These are phyloP conservation scores for Fusarium xylarioides DNA, from an alignment of 2,329 filamentous ascomycete genomes.

Conservation along the genomic window DNA sequence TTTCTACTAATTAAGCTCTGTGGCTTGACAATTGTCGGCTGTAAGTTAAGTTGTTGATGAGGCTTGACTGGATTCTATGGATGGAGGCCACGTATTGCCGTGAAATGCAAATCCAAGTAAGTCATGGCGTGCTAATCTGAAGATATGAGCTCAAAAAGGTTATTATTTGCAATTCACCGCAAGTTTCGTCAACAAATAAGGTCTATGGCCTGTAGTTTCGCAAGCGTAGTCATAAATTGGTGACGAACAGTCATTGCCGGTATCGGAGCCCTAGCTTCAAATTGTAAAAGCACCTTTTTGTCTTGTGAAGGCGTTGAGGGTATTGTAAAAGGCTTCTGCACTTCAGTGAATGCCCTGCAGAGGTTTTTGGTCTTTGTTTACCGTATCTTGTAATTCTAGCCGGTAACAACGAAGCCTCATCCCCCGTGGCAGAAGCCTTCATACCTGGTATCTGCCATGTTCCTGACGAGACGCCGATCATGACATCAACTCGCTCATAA, in stretches of 20 bases:
- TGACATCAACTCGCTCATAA: conserved; percentile 1
- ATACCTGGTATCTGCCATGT: conserved; percentile 2
- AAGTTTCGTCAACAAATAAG: not conserved
- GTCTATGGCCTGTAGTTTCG: not conserved
- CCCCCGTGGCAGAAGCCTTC: conserved; percentile 20
- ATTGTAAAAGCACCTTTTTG: not conserved
- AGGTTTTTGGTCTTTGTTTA: not conserved
- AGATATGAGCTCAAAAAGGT: not conserved
- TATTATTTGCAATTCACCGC: not conserved
- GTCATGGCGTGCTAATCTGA: not conserved
- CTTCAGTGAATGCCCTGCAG: not conserved
- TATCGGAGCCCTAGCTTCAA: conserved; percentile 6
- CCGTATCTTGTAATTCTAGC: not conserved
- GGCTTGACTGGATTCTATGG: not conserved
- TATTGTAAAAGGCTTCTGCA: not conserved
- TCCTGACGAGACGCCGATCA: conserved; percentile 10
- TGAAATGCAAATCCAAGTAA: not conserved
- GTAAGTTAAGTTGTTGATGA: not conserved
- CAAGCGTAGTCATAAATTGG: not conserved
- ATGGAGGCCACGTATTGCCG: not conserved
- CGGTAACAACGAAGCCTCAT: not conserved
- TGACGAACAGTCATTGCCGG: not conserved
- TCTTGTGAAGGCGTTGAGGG: not conserved
- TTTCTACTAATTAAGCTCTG: not conserved
- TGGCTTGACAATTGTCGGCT: conserved; percentile 31